These are phyloP conservation scores for Sphagnurus paluster DNA, from an alignment of 1,284 basidiomycete species.

Conservation along the genomic window DNA sequence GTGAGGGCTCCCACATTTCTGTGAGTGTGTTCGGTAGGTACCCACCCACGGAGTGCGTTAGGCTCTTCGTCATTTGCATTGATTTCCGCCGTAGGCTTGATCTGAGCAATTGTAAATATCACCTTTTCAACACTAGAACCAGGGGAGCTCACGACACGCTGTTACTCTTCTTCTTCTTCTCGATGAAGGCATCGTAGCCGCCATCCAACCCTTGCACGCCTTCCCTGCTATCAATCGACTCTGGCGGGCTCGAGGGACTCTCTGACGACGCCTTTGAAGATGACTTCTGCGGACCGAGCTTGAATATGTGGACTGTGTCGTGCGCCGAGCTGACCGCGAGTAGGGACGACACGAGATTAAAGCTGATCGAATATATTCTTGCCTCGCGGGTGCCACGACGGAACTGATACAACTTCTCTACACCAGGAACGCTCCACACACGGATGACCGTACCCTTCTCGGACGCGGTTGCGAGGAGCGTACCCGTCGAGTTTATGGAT, in stretches of 20 bases:
- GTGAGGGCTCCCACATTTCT: constrained; percentile 95
- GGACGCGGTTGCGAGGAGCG: constrained; percentile 90
- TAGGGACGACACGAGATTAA: constrained; percentile 83
- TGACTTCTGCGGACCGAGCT: constrained; percentile 49
- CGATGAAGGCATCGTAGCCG: constrained; percentile 76
- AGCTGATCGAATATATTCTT: constrained; percentile 89
- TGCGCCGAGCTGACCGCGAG: constrained; percentile 91
- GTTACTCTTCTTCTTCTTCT: constrained; percentile 66
- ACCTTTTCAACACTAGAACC: not conserved
- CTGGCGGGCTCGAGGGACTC: constrained; percentile 54
- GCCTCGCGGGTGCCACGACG: constrained; percentile 86
- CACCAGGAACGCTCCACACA: constrained; percentile 89
- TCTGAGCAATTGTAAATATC: constrained; percentile 25
- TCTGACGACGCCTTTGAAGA: constrained; percentile 17
- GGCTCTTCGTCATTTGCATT: constrained; percentile 74
- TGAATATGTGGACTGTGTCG: constrained; percentile 98
- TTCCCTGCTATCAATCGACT: constrained; percentile 65
- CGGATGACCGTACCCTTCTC: constrained; percentile 98
- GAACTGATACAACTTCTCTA: constrained; percentile 95
- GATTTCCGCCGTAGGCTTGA: constrained; percentile 71
- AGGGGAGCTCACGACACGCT: constrained; percentile 50
- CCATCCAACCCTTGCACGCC: constrained; percentile 58
- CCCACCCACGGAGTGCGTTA: constrained; percentile 84
- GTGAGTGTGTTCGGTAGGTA: constrained; percentile 91
- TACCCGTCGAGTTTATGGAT: constrained; percentile 85